Conservation (phyloP, 345 rosid species). For the Syzygium aromaticum region DNA sequence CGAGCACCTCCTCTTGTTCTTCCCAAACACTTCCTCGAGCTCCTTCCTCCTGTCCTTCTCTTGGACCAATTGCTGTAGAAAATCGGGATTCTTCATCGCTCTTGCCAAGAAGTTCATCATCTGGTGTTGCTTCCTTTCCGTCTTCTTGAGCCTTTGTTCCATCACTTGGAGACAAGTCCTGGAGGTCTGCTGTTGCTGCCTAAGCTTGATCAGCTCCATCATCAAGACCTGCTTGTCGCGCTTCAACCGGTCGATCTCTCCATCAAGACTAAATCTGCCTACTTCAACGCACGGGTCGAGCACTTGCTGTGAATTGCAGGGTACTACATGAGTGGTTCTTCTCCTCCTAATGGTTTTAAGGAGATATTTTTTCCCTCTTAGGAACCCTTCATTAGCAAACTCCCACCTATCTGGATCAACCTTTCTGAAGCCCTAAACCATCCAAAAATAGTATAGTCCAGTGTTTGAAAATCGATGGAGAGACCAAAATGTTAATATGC, state of each 20-base stretch:
- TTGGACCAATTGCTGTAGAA: conserved; percentile 47
- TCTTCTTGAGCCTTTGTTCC: conserved; percentile 56
- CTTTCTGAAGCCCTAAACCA: conserved; percentile 82
- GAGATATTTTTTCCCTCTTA: conserved; percentile 59
- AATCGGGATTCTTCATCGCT: conserved; percentile 58
- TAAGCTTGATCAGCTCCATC: conserved; percentile 61
- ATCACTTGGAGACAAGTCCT: conserved; percentile 41
- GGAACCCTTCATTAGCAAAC: conserved; percentile 42
- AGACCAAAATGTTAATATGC: background rate
- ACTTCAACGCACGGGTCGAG: conserved; percentile 45
- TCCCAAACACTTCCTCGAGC: conserved; percentile 35
- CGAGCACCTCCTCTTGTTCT: conserved; percentile 38
- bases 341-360: conserved; percentile 73
- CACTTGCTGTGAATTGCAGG: conserved; percentile 21
- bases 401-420: conserved; percentile 97
- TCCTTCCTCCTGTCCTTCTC: conserved; percentile 40
- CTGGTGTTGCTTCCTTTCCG: conserved; percentile 65
- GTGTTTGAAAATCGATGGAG: background rate
- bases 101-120: conserved; percentile 81
- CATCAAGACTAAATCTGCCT: conserved; percentile 35
- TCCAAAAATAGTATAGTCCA: conserved; percentile 8
- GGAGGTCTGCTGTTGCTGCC: conserved; percentile 61
- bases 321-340: conserved; percentile 19
- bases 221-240: conserved; percentile 55
- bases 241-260: conserved; percentile 36